phyloP scores from a whole-genome alignment of 352 stramenopile species.

The Globisporangium megalacanthum region DNA sequence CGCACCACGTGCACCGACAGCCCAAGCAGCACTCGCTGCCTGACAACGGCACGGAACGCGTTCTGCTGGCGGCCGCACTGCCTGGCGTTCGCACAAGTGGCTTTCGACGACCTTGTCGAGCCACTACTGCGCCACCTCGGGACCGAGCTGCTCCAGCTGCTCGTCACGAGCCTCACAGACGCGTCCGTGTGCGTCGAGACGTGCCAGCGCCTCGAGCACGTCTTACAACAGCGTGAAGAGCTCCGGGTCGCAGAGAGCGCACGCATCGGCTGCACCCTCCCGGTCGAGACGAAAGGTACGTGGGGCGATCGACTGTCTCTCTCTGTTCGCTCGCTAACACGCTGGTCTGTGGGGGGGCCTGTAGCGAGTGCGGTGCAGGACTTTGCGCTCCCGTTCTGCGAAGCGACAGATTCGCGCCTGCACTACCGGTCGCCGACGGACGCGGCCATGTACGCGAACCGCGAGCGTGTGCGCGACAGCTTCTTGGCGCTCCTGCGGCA shows the following conservation, averaged over 20 bases:
- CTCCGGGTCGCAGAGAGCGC: slow-evolving; percentile 47
- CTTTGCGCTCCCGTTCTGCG: slow-evolving; percentile 60
- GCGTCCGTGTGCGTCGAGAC: slow-evolving; percentile 23
- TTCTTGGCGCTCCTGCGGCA: slow-evolving; percentile 51
- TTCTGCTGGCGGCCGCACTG: slow-evolving; percentile 40
- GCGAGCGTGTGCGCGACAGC: slow-evolving; percentile 55
- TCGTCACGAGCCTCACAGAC: slow-evolving; percentile 18
- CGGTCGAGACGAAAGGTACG: slow-evolving; percentile 45
- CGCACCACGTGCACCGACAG: slow-evolving; percentile 17
- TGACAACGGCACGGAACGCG: slow-evolving; percentile 21
- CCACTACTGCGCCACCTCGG: slow-evolving; percentile 24
- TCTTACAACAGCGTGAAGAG: slow-evolving; percentile 32
- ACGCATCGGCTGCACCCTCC: slow-evolving; percentile 39
- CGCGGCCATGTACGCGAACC: slow-evolving; percentile 53
- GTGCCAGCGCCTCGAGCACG: slow-evolving; percentile 21
- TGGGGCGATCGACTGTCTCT: not conserved
- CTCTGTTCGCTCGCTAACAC: not conserved
- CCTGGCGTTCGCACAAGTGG: slow-evolving; percentile 31
- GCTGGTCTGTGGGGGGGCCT: not conserved
- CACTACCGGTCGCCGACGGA: slow-evolving; percentile 54
- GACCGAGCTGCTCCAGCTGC: slow-evolving; percentile 24
- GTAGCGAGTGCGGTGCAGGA: slow-evolving; percentile 35
- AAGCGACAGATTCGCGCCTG: slow-evolving; percentile 59
- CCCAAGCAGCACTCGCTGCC: not conserved
- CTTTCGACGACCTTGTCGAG: slow-evolving; percentile 30